Evolutionary conservation across 352 stramenopile genomes (phyloP).

Genomic region (Phytopythium mirpurense): DNA sequence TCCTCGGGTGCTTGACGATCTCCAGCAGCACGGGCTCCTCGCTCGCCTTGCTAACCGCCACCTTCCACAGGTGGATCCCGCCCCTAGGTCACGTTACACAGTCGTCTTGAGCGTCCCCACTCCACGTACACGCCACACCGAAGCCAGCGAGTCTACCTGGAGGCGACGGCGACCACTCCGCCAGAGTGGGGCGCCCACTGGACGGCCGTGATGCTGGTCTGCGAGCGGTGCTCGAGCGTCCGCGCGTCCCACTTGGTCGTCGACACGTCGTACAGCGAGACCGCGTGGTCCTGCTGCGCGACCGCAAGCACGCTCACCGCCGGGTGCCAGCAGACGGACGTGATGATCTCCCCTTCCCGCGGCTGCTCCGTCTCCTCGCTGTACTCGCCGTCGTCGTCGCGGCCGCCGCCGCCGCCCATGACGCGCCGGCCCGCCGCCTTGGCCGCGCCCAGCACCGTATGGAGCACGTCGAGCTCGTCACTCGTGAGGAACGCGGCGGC

Average conservation of each 20-base stretch:
- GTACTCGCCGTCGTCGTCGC: slow-evolving; percentile 14
- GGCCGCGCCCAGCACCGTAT: slow-evolving; percentile 20
- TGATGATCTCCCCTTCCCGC: slow-evolving; percentile 40
- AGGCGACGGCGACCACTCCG: slow-evolving; percentile 56
- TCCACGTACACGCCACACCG: neutral
- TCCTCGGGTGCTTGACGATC: slow-evolving; percentile 51
- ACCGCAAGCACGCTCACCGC: slow-evolving; percentile 54
- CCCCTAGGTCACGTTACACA: slow-evolving; percentile 20
- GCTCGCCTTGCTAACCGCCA: slow-evolving; percentile 29
- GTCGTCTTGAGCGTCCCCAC: neutral
- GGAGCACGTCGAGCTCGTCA: slow-evolving; percentile 54
- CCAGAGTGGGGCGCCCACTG: slow-evolving; percentile 63
- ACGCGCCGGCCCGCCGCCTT: slow-evolving; percentile 14
- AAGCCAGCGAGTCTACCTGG: slow-evolving; percentile 23
- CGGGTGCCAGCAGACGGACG: slow-evolving; percentile 57
- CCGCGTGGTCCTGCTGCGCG: slow-evolving; percentile 58
- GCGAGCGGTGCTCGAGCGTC: slow-evolving; percentile 53
- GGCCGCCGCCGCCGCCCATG: slow-evolving; percentile 19
- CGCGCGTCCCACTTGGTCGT: slow-evolving; percentile 51
- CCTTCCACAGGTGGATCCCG: slow-evolving; percentile 68
- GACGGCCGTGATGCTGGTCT: slow-evolving; percentile 50
- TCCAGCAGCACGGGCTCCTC: slow-evolving; percentile 53
- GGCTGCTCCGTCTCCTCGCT: slow-evolving; percentile 6
- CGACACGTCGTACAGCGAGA: slow-evolving; percentile 58
- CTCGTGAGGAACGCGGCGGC: slow-evolving; percentile 47